Evolutionary conservation across 208 protist genomes (phyloP), one percentile per base, ranked within the genome.

Genomic region (Trypanosoma theileri): DNA sequence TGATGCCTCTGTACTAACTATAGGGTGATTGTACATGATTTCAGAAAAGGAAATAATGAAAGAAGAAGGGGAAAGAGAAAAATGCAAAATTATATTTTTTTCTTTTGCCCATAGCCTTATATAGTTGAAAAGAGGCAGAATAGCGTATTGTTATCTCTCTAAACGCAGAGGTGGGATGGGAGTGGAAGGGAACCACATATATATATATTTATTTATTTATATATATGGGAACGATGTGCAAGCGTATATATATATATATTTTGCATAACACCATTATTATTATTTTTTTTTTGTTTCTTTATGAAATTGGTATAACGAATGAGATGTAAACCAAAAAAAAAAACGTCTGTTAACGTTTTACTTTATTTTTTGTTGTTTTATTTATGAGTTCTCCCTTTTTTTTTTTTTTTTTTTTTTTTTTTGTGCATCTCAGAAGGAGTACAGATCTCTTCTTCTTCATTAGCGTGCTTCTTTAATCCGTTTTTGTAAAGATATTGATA

Each of bases 351-450:
- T 48, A 14, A 4, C 16, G 2, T 48, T 12, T 48, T 48, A n/a
- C 16, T 48, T 9, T 45, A 14, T 45, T 45, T 45, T 45, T 14
- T 12, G 6, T 45, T 45, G 9, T 45, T 45, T 45, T 6, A 45
- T 14, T 45, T 4, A 48, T 48, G 10, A n/a, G 16, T 48, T 11
- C 13, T 17, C 44, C 11, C 44, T 14, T 35, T 28, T 31, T 28
- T 71, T 40, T 61, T 35, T 48, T 48, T 63, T 59, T 28, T 59
- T 63, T 45, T 71, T 62, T 41, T 53, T 60, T 44, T 66, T 44
- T 52, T 60, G 2, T 66, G 8, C 24, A 35, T 35, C 28, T 35
- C 28, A 8, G 28, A 35, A 35, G 6, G 28, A 35, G 28, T 35
- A 6, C 28, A 35, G 28, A n/a, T n/a, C 28, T 35, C 28, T 6